Conservation (phyloP, 2,329 filamentous ascomycete genomes). For the Aureobasidium lini region DNA sequence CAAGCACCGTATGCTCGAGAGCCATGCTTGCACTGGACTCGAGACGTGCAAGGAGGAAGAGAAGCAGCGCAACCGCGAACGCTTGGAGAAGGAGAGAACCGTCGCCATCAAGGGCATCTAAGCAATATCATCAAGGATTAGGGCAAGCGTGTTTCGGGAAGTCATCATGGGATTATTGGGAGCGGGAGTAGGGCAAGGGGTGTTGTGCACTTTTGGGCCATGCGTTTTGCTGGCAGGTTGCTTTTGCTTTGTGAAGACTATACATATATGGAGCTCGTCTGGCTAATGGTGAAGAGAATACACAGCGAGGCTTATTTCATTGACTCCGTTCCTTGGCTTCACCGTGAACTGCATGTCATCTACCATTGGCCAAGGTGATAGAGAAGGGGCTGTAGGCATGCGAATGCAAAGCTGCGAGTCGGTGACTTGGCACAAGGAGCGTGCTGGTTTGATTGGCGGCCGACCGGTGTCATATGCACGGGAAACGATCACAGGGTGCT, state of each 20-base stretch:
- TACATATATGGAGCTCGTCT: neutral
- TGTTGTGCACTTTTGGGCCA: neutral
- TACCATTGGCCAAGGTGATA: too few relatives aligned
- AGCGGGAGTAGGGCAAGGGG: neutral
- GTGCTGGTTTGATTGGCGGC: slow-evolving; percentile 12
- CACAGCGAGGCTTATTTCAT: neutral
- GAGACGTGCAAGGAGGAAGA: slow-evolving; percentile 98
- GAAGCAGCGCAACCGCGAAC: slow-evolving; percentile 86
- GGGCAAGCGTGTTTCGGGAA: neutral
- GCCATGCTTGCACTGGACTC: slow-evolving; percentile 84
- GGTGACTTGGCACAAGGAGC: neutral
- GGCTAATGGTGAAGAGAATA: neutral
- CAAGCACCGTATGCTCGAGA: slow-evolving; percentile 87
- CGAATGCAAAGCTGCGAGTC: neutral
- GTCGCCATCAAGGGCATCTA: slow-evolving; percentile 87
- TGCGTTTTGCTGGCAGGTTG: neutral
- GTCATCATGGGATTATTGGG: neutral
- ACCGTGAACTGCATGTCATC: neutral
- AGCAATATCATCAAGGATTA: neutral
- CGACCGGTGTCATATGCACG: neutral
- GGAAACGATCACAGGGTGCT: neutral
- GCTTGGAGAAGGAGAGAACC: slow-evolving; percentile 86
- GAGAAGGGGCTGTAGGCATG: neutral
- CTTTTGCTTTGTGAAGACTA: neutral
- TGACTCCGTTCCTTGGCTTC: neutral